Conservation (phyloP, 345 rosid species). For the Eucalyptus lansdowneana region DNA sequence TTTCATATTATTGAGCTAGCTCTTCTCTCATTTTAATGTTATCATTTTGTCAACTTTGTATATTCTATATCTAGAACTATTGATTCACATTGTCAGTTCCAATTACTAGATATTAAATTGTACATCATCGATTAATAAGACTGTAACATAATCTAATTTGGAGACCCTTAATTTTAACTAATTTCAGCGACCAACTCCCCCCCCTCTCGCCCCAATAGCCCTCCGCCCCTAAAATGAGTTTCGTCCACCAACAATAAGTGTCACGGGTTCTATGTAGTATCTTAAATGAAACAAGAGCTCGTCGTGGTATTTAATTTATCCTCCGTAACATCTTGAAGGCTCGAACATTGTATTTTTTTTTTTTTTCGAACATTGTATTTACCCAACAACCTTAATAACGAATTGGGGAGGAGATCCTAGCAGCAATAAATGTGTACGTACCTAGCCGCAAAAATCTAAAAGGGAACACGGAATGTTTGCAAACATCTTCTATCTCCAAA, state of each 20-base stretch:
- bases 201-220: neutral
- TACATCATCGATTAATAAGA: neutral
- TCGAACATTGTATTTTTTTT: neutral
- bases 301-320: neutral
- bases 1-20: neutral
- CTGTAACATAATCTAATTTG: neutral
- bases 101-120: too few species aligned
- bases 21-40: neutral
- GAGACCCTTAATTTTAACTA: neutral
- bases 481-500: neutral
- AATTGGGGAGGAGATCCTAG: neutral
- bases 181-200: neutral
- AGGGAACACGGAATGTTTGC: neutral
- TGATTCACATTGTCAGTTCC: accelerated
- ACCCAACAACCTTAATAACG: neutral
- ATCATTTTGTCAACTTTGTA: accelerated
- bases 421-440: neutral
- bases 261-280: neutral
- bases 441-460: neutral
- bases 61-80: neutral
- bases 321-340: neutral
- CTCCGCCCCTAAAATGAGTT: neutral
- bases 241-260: neutral
- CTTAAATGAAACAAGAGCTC: neutral
- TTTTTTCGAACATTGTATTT: neutral